These are phyloP conservation scores for Xylaria hypoxylon DNA, from an alignment of 2,329 filamentous ascomycete genomes.

Conservation along the genomic window DNA sequence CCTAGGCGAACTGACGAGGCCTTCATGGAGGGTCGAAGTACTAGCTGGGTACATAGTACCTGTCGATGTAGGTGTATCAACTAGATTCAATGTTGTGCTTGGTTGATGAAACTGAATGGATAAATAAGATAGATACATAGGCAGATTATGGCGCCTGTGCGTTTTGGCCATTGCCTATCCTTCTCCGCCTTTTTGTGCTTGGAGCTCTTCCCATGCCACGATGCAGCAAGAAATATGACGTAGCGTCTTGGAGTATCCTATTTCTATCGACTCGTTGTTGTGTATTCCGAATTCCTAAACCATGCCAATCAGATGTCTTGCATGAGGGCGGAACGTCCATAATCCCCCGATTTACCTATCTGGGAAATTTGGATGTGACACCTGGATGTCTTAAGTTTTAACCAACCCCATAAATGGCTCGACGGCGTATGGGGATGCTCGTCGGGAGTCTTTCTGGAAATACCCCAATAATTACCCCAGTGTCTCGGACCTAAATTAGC, in stretches of 20 bases:
- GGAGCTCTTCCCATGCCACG: neutral
- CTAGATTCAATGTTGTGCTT: neutral
- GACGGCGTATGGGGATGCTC: neutral
- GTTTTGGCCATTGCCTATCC: neutral
- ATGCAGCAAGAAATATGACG: conserved; percentile 8
- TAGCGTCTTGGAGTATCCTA: neutral
- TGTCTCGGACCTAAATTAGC: too few relatives aligned
- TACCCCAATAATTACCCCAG: too few relatives aligned
- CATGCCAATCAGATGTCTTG: neutral
- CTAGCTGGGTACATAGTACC: neutral
- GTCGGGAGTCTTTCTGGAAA: too few relatives aligned
- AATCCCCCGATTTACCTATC: neutral
- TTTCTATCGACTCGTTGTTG: neutral
- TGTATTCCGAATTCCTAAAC: too few relatives aligned
- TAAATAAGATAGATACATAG: conserved; percentile 25
- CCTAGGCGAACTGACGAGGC: neutral
- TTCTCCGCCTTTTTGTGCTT: neutral
- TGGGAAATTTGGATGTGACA: neutral
- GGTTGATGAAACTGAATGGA: conserved; percentile 16
- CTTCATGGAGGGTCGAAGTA: neutral
- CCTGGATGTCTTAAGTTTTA: too few relatives aligned
- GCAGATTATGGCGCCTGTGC: conserved; percentile 10
- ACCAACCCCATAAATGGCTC: neutral
- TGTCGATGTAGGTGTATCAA: neutral
- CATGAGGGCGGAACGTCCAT: neutral